Percentiles rank a stretch among this genome's conserved stretches.
Conservation (phyloP, 257 asterid genomes). For the Solanum ahanhuiri region DNA sequence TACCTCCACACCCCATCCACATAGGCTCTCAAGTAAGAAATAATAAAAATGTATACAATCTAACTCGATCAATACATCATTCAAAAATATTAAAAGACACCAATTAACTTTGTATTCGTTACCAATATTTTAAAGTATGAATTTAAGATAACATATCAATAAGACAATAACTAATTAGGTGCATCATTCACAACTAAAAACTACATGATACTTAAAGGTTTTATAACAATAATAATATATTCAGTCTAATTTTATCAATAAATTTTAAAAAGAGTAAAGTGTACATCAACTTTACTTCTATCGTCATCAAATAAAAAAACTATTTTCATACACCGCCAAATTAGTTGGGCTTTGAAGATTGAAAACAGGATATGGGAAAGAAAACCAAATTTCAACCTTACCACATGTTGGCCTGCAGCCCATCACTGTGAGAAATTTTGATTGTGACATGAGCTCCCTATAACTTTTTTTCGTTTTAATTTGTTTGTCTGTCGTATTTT, state of each 20-base stretch:
- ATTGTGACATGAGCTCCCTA: not conserved
- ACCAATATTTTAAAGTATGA: not conserved
- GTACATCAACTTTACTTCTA: not conserved
- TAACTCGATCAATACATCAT: not conserved
- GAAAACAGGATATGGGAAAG: not conserved
- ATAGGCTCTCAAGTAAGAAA: not conserved
- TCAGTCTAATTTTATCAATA: not conserved
- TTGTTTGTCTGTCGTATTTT: not conserved
- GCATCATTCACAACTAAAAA: not conserved
- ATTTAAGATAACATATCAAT: not conserved
- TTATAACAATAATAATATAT: not conserved
- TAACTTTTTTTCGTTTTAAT: not conserved
- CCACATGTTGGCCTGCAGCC: not conserved
- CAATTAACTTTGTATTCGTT: not conserved
- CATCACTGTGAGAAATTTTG: not conserved
- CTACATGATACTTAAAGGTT: rapidly evolving
- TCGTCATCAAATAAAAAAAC: not conserved
- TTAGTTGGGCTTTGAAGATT: not conserved
- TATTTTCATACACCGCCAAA: not conserved
- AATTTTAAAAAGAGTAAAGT: not conserved
- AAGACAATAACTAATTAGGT: not conserved
- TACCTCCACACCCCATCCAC: not conserved
- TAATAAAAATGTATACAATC: not conserved
- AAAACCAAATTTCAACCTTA: not conserved
- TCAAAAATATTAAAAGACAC: not conserved